Evolutionary conservation across 2,329 filamentous ascomycete genomes (phyloP), one percentile per base, ranked within the genome.

Genomic region (Xylaria hypoxylon): DNA sequence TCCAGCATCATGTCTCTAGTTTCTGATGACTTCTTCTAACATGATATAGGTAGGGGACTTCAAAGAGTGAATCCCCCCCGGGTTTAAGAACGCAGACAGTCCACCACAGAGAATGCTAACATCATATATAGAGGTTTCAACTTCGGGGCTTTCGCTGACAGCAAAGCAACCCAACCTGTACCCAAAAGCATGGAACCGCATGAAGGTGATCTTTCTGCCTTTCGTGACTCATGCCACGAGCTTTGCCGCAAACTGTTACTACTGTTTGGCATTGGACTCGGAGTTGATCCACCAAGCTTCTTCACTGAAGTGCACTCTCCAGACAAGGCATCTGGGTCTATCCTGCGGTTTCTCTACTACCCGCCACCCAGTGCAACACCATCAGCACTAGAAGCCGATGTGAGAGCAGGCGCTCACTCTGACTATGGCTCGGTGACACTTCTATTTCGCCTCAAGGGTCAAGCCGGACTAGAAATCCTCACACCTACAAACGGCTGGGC

Each of bases 391-490:
- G 59, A 74, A 68, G 74, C 81, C 61, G 92, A 95, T 74, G 87
- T 97, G 67, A 90, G 95, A 31, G 95, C 95, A 6, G 96, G 95
- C 64, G 94, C 95, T 0, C 95, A 98, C 79, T 95, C 92, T 4
- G 94, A 97, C 81, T 97, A 97, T 80, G 89, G 89, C 62, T 87
- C 85, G 65, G 79, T 90, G 64, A 90, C 88, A 1, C 82, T 90
- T n/a, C 86, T 98, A 11, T 98, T 99, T 83, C 93, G 96, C 71
- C 87, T 94, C 1, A 87, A 88, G 0, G 92, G 92, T 1, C 94
- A 97, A 74, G 90, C 94, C 0, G 96, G 96, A 0, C 84, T 99
- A 1, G 94, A 98, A 78, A 90, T 98, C 68, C 85, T 90, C 6
- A 90, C 88, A 1, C 84, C 84, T 0, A 81, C 84, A 17, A 79